These are phyloP conservation scores for Rutstroemia sp. DNA, from an alignment of 2,329 filamentous ascomycete species.

Conservation along the genomic window DNA sequence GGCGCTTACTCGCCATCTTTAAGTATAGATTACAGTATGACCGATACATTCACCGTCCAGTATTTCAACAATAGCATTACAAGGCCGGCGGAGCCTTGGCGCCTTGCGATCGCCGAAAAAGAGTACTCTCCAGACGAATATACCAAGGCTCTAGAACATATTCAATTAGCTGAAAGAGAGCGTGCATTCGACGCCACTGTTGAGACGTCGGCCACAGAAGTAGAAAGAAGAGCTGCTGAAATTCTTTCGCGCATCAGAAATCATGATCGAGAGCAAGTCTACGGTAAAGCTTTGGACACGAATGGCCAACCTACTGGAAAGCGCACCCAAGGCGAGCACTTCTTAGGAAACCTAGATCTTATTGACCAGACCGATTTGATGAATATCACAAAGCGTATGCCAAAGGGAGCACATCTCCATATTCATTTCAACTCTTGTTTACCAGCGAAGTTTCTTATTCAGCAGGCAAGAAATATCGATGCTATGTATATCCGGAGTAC, in stretches of 20 bases:
- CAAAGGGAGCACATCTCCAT: slow-evolving; percentile 67
- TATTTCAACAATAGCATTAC: not conserved
- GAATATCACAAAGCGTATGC: slow-evolving; percentile 48
- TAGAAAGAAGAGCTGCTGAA: slow-evolving; percentile 23
- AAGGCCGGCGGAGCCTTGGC: slow-evolving; percentile 13
- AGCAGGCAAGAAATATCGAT: slow-evolving; percentile 43
- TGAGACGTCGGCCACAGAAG: slow-evolving; percentile 16
- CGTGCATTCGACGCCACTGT: slow-evolving; percentile 26
- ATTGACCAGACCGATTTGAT: slow-evolving; percentile 52
- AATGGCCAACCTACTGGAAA: slow-evolving; percentile 18
- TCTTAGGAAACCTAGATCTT: slow-evolving; percentile 45
- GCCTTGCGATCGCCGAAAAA: slow-evolving; percentile 9
- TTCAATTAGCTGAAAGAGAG: slow-evolving; percentile 21
- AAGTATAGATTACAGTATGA: too few relatives aligned
- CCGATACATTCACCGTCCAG: too few relatives aligned
- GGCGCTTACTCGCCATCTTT: too few relatives aligned
- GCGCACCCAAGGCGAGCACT: slow-evolving; percentile 42
- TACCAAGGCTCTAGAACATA: slow-evolving; percentile 14
- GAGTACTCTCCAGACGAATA: slow-evolving; percentile 19
- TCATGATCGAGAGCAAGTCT: slow-evolving; percentile 24
- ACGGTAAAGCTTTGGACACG: slow-evolving; percentile 17
- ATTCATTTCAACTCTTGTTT: slow-evolving; percentile 75
- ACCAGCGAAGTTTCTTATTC: slow-evolving; percentile 51
- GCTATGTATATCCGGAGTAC: slow-evolving; percentile 66
- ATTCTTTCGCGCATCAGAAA: slow-evolving; percentile 25